Evolutionary conservation across 2,329 filamentous ascomycete genomes (phyloP).

Genomic region (Paecilomyces sp.): DNA sequence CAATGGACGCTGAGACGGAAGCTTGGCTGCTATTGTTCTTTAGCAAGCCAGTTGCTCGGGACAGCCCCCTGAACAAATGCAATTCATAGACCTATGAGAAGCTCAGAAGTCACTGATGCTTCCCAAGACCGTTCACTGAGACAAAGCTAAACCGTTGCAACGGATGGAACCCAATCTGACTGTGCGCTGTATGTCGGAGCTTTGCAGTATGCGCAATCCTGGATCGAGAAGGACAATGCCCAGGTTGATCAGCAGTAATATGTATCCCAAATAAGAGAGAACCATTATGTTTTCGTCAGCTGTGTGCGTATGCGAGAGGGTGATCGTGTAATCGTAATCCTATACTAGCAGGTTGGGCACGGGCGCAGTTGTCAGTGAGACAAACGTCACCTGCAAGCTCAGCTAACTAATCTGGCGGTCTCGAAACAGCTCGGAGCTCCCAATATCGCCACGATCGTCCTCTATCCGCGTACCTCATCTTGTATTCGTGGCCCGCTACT

Average conservation of each 20-base stretch:
- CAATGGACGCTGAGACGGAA: not conserved
- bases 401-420: not conserved
- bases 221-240: not conserved
- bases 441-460: not conserved
- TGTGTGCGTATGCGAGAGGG: not conserved
- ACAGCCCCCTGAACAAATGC: not conserved
- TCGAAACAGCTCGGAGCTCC: not conserved
- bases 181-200: not conserved
- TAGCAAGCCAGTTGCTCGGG: not conserved
- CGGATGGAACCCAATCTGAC: not conserved
- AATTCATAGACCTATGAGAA: not conserved
- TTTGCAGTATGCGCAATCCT: not conserved
- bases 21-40: not conserved
- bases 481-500: not conserved
- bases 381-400: not conserved
- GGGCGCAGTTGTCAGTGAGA: not conserved
- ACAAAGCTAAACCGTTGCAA: not conserved
- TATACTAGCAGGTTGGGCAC: not conserved
- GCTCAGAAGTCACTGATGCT: not conserved
- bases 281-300: not conserved
- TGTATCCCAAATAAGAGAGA: not conserved
- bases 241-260: not conserved
- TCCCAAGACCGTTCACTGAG: not conserved
- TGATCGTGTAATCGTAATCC: not conserved
- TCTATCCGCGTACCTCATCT: not conserved